A percentile compares a stretch with the other conserved stretches of the same genome.
phyloP scores from a whole-genome alignment of 345 rosid genomes.

The Fremontodendron californicum region DNA sequence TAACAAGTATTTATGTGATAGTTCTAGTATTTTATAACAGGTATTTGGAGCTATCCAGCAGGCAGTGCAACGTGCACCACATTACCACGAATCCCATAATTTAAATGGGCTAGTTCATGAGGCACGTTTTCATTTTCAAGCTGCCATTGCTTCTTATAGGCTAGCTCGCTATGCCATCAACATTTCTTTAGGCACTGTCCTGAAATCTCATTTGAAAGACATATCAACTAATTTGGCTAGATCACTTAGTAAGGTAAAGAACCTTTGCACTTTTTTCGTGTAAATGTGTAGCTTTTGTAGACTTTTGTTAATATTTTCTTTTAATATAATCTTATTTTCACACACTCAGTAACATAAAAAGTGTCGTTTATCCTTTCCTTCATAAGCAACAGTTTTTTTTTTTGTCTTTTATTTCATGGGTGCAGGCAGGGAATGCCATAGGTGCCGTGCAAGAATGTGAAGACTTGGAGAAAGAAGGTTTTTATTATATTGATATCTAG shows the following conservation, averaged over 20 bases:
- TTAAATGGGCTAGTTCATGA: slow-evolving; percentile 80
- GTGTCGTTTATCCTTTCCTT: not conserved
- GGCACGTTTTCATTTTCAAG: slow-evolving; percentile 58
- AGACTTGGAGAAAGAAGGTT: slow-evolving; percentile 61
- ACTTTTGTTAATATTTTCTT: slow-evolving; percentile 3
- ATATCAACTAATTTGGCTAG: slow-evolving; percentile 78
- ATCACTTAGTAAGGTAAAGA: slow-evolving; percentile 64
- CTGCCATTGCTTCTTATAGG: slow-evolving; percentile 65
- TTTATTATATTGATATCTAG: not conserved
- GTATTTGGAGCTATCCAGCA: slow-evolving; percentile 83
- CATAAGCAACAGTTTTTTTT: slow-evolving; percentile 12
- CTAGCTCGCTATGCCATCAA: slow-evolving; percentile 52
- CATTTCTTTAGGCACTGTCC: slow-evolving; percentile 30
- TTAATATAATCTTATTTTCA: not conserved
- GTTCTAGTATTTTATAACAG: slow-evolving; percentile 39
- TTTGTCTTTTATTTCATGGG: slow-evolving; percentile 10
- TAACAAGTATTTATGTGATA: slow-evolving; percentile 2
- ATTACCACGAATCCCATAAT: slow-evolving; percentile 80
- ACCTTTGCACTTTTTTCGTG: not conserved
- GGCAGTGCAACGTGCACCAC: slow-evolving; percentile 83
- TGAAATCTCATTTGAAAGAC: slow-evolving; percentile 48
- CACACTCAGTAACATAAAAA: not conserved
- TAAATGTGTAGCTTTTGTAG: not conserved
- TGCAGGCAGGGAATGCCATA: slow-evolving; percentile 52
- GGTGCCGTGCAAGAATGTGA: slow-evolving; percentile 76